Evolutionary conservation across 2,329 filamentous ascomycete species (phyloP).

Genomic region (Apiospora sp.): DNA sequence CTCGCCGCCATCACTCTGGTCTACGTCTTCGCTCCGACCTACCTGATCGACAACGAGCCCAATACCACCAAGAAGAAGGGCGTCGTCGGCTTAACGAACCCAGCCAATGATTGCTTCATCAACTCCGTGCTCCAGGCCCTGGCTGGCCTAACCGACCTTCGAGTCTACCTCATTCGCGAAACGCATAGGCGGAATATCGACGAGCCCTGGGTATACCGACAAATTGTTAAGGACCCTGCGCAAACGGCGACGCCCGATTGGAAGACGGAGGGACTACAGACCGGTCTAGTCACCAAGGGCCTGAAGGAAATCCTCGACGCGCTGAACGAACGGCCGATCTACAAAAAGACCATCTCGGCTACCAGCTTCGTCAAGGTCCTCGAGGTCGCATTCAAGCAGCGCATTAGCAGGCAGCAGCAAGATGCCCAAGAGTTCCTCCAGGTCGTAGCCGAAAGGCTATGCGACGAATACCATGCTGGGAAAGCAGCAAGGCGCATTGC

Average conservation of each 20-base stretch:
- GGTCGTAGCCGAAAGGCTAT: constrained; percentile 88
- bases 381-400: constrained; percentile 85
- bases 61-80: constrained; percentile 77
- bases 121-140: constrained; percentile 95
- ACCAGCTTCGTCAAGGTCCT: constrained; percentile 83
- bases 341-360: constrained; percentile 92
- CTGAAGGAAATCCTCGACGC: constrained; percentile 92
- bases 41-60: constrained; percentile 87
- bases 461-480: constrained; percentile 93
- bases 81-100: constrained; percentile 87
- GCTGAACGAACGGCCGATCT: constrained; percentile 91
- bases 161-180: constrained; percentile 91
- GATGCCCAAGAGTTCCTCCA: constrained; percentile 98
- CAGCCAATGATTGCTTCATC: constrained; percentile 96
- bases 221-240: constrained; percentile 59
- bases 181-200: constrained; percentile 85
- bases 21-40: constrained; percentile 98
- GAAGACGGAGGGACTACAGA: constrained; percentile 75
- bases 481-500: constrained; percentile 73
- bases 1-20: constrained; percentile 93
- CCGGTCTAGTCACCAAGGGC: constrained; percentile 82
- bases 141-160: constrained; percentile 86
- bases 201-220: constrained; percentile 76
- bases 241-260: constrained; percentile 54
- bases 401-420: constrained; percentile 93